Percentiles rank a stretch among this genome's conserved stretches.
Conservation (phyloP, 805 yeast genomes). For the Lipomyces sp. region DNA sequence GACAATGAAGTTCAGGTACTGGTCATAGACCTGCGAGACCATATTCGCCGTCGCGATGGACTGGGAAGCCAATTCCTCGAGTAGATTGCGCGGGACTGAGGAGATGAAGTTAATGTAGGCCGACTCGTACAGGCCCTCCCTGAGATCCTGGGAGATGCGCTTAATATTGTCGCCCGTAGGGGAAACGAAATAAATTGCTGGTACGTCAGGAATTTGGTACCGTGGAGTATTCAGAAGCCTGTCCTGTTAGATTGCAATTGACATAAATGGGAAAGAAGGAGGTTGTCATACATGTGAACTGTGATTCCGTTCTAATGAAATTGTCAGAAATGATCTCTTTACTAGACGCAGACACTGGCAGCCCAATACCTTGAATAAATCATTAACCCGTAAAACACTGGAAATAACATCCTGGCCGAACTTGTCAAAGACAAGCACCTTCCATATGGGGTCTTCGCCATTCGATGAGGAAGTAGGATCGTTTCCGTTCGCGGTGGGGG, state of each 20-base stretch:
- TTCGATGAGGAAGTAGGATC: constrained; percentile 35
- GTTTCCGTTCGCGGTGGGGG: constrained; percentile 46
- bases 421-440: constrained; percentile 77
- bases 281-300: constrained; percentile 56
- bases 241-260: background rate
- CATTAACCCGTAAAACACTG: constrained; percentile 88
- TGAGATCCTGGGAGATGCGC: constrained; percentile 61
- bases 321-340: no score
- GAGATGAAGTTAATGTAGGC: constrained; percentile 85
- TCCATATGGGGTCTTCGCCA: constrained; percentile 79
- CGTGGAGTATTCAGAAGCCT: constrained; percentile 61
- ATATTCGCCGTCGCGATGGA: constrained; percentile 63
- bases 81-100: constrained; percentile 65
- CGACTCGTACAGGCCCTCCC: constrained; percentile 69
- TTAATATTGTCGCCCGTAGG: constrained; percentile 78
- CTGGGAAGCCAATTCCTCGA: constrained; percentile 81
- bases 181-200: constrained; percentile 85
- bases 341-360: no score
- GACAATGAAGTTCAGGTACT: constrained; percentile 85
- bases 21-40: constrained; percentile 89
- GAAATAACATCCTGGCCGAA: constrained; percentile 83
- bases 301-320: constrained; percentile 72
- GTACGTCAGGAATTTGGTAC: constrained; percentile 88
- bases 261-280: background rate
- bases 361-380: constrained; percentile 58